Base-by-base conservation (phyloP, 352 stramenopile species). In the Elongisporangium senticosum region DNA sequence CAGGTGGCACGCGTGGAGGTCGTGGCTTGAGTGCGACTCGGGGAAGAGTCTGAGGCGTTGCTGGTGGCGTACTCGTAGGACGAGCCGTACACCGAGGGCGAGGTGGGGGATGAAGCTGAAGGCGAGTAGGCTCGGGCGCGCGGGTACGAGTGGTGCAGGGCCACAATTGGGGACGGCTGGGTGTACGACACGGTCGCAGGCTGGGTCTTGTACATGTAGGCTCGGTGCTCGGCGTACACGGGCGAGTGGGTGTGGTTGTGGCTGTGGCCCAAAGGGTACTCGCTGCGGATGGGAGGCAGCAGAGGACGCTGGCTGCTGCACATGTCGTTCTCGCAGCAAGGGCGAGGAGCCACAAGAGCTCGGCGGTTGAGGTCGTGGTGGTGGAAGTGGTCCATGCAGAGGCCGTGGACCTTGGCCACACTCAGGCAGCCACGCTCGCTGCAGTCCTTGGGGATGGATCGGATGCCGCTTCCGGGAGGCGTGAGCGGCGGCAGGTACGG, bases 1-100 rank as follows among this genome's bases (percentile, higher is more conserved):
- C 82, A 91, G 37, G 75, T 74, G 54, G 64, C 57, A 43, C 33
- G 33, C 1, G 33, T 43, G 33, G 33, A 43, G 8, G 33, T 17
- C 8, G 33, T 43, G 33, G 33, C 13, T 10, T 43, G 33, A 43
- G 33, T 17, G 33, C 33, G 33, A 10, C 33, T 43, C 33, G 33
- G 33, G 4, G 33, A 43, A 6, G 33, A 43, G 33, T 43, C 33
- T 1, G 33, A 43, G 33, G 33, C 33, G 33, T 43, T 43, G 13
- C 33, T 43, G 33, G 33, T 43, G 33, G 33, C 33, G 33, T 43
- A 43, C 33, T 43, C 33, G 33, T 43, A 43, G 33, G 33, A 43
- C 8, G 33, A 43, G 33, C 33, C 33, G 33, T 43, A 43, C 33
- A 43, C 33, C 13, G 33, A 43, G 33, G 33, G 33, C 33, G 33